Conservation (phyloP, 1,139 yeast genomes). For the Hansenula lynferdii region DNA sequence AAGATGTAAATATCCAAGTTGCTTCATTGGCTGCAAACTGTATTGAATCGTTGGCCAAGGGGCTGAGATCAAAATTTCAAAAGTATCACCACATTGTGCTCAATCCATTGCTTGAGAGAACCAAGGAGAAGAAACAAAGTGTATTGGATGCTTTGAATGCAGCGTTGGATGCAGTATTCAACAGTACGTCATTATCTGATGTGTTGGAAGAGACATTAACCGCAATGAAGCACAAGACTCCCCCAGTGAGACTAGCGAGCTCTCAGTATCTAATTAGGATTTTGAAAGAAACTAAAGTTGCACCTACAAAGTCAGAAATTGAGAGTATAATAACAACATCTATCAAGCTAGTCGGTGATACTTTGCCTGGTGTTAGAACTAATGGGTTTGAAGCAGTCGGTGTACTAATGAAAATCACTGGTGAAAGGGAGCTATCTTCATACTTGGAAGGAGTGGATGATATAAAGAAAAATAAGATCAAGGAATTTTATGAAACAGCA, state of each 20-base stretch:
- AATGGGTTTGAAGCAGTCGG: conserved; percentile 80
- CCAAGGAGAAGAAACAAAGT: conserved; percentile 83
- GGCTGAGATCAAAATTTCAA: conserved; percentile 52
- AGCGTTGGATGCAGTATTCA: conserved; percentile 65
- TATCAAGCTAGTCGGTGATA: conserved; percentile 62
- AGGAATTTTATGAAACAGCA: conserved; percentile 52
- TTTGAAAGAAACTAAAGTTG: conserved; percentile 42
- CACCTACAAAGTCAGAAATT: conserved; percentile 51
- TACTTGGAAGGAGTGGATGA: conserved; percentile 71
- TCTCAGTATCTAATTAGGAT: conserved; percentile 64
- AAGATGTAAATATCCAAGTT: conserved; percentile 88
- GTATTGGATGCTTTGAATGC: conserved; percentile 62
- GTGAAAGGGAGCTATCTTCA: conserved; percentile 61
- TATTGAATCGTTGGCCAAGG: conserved; percentile 58
- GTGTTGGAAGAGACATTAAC: conserved; percentile 57
- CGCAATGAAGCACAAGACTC: conserved; percentile 72
- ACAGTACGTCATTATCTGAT: conserved; percentile 45
- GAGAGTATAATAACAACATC: conserved; percentile 52
- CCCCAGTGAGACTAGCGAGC: conserved; percentile 73
- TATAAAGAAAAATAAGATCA: conserved; percentile 63
- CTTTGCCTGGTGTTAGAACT: conserved; percentile 81
- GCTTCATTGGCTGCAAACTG: conserved; percentile 78
- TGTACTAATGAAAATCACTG: conserved; percentile 74
- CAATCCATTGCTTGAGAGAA: conserved; percentile 68
- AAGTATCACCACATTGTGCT: conserved; percentile 52